phyloP scores from a whole-genome alignment of 768 basidiomycete species.

The Collybia sp. region DNA sequence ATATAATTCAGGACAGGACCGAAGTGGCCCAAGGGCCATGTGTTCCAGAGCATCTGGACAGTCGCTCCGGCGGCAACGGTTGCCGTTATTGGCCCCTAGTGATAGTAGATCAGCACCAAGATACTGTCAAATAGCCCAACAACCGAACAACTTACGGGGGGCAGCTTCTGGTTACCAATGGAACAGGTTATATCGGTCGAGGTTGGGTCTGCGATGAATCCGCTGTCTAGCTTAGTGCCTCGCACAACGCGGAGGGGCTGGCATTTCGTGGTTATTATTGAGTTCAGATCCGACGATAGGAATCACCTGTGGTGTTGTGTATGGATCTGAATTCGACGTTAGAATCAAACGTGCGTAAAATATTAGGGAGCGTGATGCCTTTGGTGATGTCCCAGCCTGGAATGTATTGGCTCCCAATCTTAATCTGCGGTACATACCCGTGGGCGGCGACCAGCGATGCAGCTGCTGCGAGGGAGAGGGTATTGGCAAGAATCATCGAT shows the following conservation, averaged over 20 bases:
- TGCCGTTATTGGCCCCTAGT: slow-evolving; percentile 28
- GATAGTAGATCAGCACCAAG: not conserved
- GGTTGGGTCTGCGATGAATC: slow-evolving; percentile 23
- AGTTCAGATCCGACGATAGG: not conserved
- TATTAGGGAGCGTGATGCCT: slow-evolving; percentile 11
- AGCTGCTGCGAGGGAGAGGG: too few relatives aligned
- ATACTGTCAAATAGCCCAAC: not conserved
- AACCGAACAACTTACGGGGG: slow-evolving; percentile 17
- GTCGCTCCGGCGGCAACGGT: slow-evolving; percentile 30
- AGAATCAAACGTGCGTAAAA: not conserved
- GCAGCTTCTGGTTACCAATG: slow-evolving; percentile 29
- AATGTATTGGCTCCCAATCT: slow-evolving; percentile 25
- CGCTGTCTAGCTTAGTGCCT: slow-evolving; percentile 29
- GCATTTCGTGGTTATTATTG: not conserved
- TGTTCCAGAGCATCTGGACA: slow-evolving; percentile 31
- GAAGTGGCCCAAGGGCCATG: slow-evolving; percentile 33
- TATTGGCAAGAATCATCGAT: too few relatives aligned
- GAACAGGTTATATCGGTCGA: slow-evolving; percentile 33
- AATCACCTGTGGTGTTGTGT: slow-evolving; percentile 26
- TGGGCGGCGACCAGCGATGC: slow-evolving; percentile 21
- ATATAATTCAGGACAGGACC: slow-evolving; percentile 36
- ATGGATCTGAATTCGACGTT: slow-evolving; percentile 15
- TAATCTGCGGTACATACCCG: slow-evolving; percentile 29
- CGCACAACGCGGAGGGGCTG: slow-evolving; percentile 30
- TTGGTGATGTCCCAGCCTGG: slow-evolving; percentile 29